Conservation (phyloP, 192 early-diverging fungal genomes). For the Chytriomyces confervae region DNA sequence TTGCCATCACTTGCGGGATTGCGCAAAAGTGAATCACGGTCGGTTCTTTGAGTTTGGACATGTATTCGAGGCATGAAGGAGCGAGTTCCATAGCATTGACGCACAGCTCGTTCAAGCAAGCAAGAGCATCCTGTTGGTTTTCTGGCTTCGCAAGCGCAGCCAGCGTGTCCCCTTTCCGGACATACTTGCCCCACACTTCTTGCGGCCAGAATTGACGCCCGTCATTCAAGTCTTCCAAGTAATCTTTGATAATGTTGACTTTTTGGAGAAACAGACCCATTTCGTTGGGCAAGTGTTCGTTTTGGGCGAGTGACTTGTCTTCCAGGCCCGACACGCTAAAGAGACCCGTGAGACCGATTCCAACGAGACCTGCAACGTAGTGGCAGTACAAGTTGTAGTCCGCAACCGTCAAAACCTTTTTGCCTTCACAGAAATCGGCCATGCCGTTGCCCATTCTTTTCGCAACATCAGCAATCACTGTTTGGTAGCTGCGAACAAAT, state of each 20-base stretch:
- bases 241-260: constrained; percentile 97
- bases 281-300: constrained; percentile 68
- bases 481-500: constrained; percentile 69
- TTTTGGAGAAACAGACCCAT: constrained; percentile 99
- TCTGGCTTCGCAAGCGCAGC: constrained; percentile 74
- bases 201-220: constrained; percentile 96
- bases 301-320: constrained; percentile 37
- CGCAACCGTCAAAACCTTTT: constrained; percentile 66
- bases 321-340: constrained; percentile 89
- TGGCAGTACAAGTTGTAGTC: constrained; percentile 98
- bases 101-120: constrained; percentile 88
- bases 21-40: constrained; percentile 93
- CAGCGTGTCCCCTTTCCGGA: constrained; percentile 55
- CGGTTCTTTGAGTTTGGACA: constrained; percentile 75
- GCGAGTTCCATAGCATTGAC: constrained; percentile 83
- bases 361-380: constrained; percentile 97
- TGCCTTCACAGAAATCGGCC: constrained; percentile 71
- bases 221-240: constrained; percentile 86
- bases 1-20: constrained; percentile 99
- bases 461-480: constrained; percentile 89
- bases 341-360: constrained; percentile 87
- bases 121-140: constrained; percentile 71
- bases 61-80: constrained; percentile 86
- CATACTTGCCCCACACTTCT: constrained; percentile 89
- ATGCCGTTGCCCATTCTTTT: constrained; percentile 94